Base-by-base conservation (phyloP, 140 eudicot genomes). In the Cichorium intybus region DNA sequence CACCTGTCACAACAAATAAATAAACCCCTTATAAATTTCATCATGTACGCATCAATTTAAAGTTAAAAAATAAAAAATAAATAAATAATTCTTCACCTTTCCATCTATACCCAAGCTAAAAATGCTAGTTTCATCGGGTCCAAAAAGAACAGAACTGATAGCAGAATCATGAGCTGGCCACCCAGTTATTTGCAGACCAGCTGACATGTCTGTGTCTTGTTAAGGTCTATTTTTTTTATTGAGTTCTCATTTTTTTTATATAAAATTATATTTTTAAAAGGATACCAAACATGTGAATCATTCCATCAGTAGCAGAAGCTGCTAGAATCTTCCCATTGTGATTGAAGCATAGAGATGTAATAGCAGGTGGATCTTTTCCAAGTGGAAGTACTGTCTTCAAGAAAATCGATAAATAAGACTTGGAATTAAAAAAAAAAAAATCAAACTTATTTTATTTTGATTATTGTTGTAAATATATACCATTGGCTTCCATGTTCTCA, bases 121-220 rank as follows among this genome's bases (percentile, higher is more conserved):
- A 41, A 94, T 94, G 80, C 97, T 94, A 16, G 99, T 94, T 77
- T 85, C 94, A 24, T 94, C 97, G 28, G 88, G 95, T 59, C 99
- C 99, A 60, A 94, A 94, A 68, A 84, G 86, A 84, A 94, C 93
- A 22, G 97, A 89, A 58, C 95, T 81, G 67, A 94, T 94, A 46
- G 95, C 90, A 69, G 85, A 86, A 74, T 94, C 99, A 78, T 94
- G 97, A 71, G 99, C 99, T 54, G 97, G 99, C 99, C 97, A 94
- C 57, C 99, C 99, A 21, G 99, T 94, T n/a, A 94, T 85, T 84
- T 94, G 99, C 75, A 83, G 79, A 48, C 97, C 95, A 72, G 97
- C 94, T 45, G 95, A 80, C 99, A 94, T 94, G 71, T 94, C 99
- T 93, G 50, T 11, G 16, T 70, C 69, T 49, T 18, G 80, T 85